phyloP scores from a whole-genome alignment of 352 stramenopile species.

The Phytophthora quininea region DNA sequence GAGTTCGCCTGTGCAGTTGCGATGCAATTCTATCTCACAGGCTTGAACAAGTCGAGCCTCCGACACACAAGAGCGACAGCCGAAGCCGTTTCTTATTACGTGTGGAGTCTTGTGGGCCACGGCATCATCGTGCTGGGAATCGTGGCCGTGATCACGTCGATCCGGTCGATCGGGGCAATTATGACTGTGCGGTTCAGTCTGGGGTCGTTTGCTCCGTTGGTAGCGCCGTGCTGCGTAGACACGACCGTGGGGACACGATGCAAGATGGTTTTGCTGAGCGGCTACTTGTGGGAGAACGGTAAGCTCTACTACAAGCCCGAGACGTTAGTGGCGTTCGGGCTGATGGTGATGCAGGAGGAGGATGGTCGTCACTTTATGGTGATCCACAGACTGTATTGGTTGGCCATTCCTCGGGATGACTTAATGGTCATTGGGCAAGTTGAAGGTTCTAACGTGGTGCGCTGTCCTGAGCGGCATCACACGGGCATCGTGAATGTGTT shows the following conservation, averaged over 20 bases:
- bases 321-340: slow-evolving; percentile 23
- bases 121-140: slow-evolving; percentile 21
- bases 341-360: slow-evolving; percentile 21
- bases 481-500: slow-evolving; percentile 14
- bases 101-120: slow-evolving; percentile 33
- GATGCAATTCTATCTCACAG: slow-evolving; percentile 23
- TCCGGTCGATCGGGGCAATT: slow-evolving; percentile 9
- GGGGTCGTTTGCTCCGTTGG: slow-evolving; percentile 9
- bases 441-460: slow-evolving; percentile 14
- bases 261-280: slow-evolving; percentile 20
- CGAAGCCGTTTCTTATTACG: slow-evolving; percentile 27
- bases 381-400: slow-evolving; percentile 23
- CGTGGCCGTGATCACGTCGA: slow-evolving; percentile 10
- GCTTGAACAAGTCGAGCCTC: slow-evolving; percentile 22
- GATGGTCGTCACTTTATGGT: slow-evolving; percentile 22
- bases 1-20: slow-evolving; percentile 17
- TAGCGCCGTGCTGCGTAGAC: slow-evolving; percentile 28
- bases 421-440: slow-evolving; percentile 26
- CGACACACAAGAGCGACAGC: slow-evolving; percentile 9
- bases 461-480: slow-evolving; percentile 12
- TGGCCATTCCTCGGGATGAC: slow-evolving; percentile 14
- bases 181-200: slow-evolving; percentile 11
- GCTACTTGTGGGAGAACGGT: slow-evolving; percentile 23
- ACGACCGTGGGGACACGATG: slow-evolving; percentile 18
- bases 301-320: slow-evolving; percentile 26